These are phyloP conservation scores for Hymenoscyphus fraxineus DNA, from an alignment of 2,329 filamentous ascomycete species.

Conservation along the genomic window DNA sequence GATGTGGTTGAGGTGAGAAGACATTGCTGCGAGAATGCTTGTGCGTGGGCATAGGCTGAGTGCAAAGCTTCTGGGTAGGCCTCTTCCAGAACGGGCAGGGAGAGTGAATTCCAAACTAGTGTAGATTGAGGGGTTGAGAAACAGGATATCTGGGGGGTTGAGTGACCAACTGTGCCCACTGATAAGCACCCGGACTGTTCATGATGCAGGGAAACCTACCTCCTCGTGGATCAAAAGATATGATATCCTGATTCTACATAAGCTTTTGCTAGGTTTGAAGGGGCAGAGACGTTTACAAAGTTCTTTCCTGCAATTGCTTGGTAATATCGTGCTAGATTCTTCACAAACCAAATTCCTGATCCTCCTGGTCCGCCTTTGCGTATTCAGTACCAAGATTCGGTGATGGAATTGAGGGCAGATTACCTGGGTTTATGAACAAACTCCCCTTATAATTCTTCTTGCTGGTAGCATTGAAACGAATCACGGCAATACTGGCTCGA, in stretches of 20 bases:
- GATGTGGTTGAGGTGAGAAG: slow-evolving; percentile 24
- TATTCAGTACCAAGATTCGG: neutral
- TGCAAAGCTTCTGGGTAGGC: slow-evolving; percentile 45
- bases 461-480: slow-evolving; percentile 22
- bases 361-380: slow-evolving; percentile 43
- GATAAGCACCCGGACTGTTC: too few relatives aligned
- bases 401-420: neutral
- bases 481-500: slow-evolving; percentile 21
- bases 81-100: slow-evolving; percentile 41
- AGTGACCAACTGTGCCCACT: slow-evolving; percentile 14
- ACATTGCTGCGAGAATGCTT: slow-evolving; percentile 40
- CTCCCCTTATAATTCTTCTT: slow-evolving; percentile 21
- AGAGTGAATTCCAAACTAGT: slow-evolving; percentile 42
- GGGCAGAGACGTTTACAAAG: slow-evolving; percentile 36
- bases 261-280: neutral
- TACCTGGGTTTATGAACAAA: slow-evolving; percentile 25
- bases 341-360: slow-evolving; percentile 37
- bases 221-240: slow-evolving; percentile 51
- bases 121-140: slow-evolving; percentile 9
- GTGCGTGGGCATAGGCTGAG: slow-evolving; percentile 43
- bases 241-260: slow-evolving; percentile 38
- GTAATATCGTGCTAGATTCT: slow-evolving; percentile 20
- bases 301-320: slow-evolving; percentile 47
- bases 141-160: slow-evolving; percentile 16
- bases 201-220: slow-evolving; percentile 25